Conservation (phyloP, 1,284 basidiomycete genomes). For the Trichosporon sp. region DNA sequence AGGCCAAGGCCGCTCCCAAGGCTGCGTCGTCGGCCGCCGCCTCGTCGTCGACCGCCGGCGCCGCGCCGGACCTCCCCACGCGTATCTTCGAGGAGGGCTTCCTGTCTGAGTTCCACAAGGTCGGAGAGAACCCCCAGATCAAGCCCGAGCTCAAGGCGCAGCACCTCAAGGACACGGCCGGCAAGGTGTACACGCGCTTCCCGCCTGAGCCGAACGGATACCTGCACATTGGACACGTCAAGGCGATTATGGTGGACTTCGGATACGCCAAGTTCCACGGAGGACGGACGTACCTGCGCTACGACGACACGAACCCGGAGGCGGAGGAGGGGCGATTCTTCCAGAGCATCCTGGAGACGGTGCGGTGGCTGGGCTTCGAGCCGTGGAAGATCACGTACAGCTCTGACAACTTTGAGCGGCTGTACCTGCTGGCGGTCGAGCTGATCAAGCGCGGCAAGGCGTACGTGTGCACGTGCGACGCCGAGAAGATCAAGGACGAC, state of each 20-base stretch:
- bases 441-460: conserved; percentile 86
- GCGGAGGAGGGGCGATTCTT: conserved; percentile 95
- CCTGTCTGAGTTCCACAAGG: conserved; percentile 86
- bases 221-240: conserved; percentile 94
- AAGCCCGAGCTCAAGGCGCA: conserved; percentile 69
- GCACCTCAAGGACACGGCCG: conserved; percentile 77
- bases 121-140: conserved; percentile 89
- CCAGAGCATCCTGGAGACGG: conserved; percentile 90
- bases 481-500: conserved; percentile 85
- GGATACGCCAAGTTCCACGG: conserved; percentile 90
- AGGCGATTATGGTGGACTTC: conserved; percentile 97
- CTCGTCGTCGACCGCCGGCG: conserved; percentile 38
- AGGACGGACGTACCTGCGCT: conserved; percentile 85
- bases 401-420: conserved; percentile 88
- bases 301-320: conserved; percentile 98
- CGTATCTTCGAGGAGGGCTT: conserved; percentile 91
- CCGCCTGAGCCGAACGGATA: conserved; percentile 98
- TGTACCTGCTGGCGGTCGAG: conserved; percentile 87
- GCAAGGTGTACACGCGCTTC: conserved; percentile 90
- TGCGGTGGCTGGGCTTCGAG: conserved; percentile 96
- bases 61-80: conserved; percentile 41
- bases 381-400: conserved; percentile 99
- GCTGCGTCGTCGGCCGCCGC: conserved; percentile 13
- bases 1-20: conserved; percentile 55
- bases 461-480: conserved; percentile 94